Base-by-base conservation (phyloP, 1,284 basidiomycete species). In the Tilletia indica region DNA sequence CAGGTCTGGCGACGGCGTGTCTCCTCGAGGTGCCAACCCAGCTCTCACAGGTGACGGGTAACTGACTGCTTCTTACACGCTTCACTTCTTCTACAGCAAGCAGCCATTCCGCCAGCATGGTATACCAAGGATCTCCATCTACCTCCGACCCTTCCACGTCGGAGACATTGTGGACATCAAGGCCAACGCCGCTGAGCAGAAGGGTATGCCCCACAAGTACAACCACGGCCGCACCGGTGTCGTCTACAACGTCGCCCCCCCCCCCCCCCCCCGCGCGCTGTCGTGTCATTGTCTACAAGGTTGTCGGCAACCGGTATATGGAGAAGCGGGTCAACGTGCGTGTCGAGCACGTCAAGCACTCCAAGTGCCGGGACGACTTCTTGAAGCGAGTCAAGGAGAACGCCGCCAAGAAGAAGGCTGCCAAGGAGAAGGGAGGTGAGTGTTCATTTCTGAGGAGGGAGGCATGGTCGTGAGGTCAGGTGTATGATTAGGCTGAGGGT, bases 101-200 rank as follows among this genome's bases (percentile, higher is more conserved):
- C 77, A 77, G 70, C 77, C 79, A 70, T 80, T 80, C 78, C 79
- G 85, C 95, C 94, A 97, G 85, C 91, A 94, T 86, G 95, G 96
- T 85, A 90, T 90, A 82, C 89, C 96, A 78, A 92, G 93, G 86
- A 80, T 98, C 85, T 94, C 94, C 80, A 98, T 94, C 69, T 99
- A 90, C 90, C 88, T 99, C 85, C 89, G 91, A 85, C 90, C 90
- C 87, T 99, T 92, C 91, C 90, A 91, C 83, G 90, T 98, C 80
- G 96, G 96, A 79, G 96, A 99, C 87, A 97, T 99, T 85, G 96
- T 99, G 82, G 96, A 99, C 88, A 99, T 99, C 89, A 97, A 97
- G 89, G 96, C 96, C 82, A 98, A 99, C 86, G 90, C 95, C 76
- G 93, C 95, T 69, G 92, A 97, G 87, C 97, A 99, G 90, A 97